These are phyloP conservation scores for Rhododendron molle DNA, from an alignment of 148 eudicot genomes.

Conservation along the genomic window DNA sequence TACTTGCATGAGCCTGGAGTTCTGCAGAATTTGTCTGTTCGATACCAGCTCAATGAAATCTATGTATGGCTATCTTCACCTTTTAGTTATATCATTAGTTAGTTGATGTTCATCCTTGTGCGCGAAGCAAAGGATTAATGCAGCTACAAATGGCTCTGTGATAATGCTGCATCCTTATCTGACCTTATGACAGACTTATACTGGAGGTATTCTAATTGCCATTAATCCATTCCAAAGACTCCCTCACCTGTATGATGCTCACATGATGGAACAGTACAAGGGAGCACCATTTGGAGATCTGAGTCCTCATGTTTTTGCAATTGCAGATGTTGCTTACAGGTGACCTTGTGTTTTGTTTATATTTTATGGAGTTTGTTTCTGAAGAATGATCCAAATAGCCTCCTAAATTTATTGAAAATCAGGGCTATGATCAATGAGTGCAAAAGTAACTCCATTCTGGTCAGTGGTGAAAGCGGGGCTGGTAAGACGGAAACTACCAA, in stretches of 20 bases:
- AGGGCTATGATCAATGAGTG: slow-evolving; percentile 89
- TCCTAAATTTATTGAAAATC: slow-evolving; percentile 16
- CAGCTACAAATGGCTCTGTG: slow-evolving; percentile 36
- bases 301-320: slow-evolving; percentile 89
- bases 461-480: slow-evolving; percentile 96
- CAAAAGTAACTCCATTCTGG: slow-evolving; percentile 79
- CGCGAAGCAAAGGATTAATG: slow-evolving; percentile 33
- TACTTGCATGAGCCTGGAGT: slow-evolving; percentile 95
- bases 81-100: slow-evolving; percentile 5
- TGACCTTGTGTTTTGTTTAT: slow-evolving; percentile 24
- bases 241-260: slow-evolving; percentile 73
- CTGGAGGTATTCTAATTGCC: slow-evolving; percentile 89
- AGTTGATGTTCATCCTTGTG: slow-evolving; percentile 15
- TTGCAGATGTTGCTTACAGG: slow-evolving; percentile 89
- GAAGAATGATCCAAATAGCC: background rate
- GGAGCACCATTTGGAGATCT: slow-evolving; percentile 82
- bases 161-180: slow-evolving; percentile 38
- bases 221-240: slow-evolving; percentile 94
- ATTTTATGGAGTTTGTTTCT: background rate
- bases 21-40: slow-evolving; percentile 67
- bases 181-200: slow-evolving; percentile 76
- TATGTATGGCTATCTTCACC: slow-evolving; percentile 51
- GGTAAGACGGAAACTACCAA: slow-evolving; percentile 94
- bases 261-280: slow-evolving; percentile 91
- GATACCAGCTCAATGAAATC: slow-evolving; percentile 82